Conservation (phyloP, 257 asterid genomes). For the Petunia axillaris region DNA sequence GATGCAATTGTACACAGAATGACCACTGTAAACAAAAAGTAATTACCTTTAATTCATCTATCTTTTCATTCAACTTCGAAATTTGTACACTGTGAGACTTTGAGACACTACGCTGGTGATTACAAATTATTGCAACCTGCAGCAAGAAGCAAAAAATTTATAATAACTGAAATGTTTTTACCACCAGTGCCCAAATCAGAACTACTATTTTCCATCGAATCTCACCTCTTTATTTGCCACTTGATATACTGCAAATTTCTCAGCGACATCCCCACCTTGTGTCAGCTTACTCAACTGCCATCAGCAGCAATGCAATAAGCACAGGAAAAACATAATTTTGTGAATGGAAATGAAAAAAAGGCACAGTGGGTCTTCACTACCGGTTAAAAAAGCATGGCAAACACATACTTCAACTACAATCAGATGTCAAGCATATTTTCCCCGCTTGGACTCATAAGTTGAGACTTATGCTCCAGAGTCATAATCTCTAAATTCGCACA, state of each 20-base stretch:
- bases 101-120: conserved; percentile 91
- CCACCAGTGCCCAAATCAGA: neutral
- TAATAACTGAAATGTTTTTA: neutral
- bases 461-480: conserved; percentile 3
- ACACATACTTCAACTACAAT: neutral
- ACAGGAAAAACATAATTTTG: conserved; percentile 17
- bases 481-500: neutral
- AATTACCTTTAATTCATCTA: conserved; percentile 82
- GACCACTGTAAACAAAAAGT: conserved; percentile 7
- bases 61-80: conserved; percentile 75
- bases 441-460: neutral
- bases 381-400: neutral
- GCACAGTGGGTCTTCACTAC: conserved; percentile 5
- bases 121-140: conserved; percentile 98
- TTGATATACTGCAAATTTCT: conserved; percentile 69
- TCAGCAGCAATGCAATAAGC: conserved; percentile 29
- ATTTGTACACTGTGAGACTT: conserved; percentile 89
- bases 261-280: conserved; percentile 65
- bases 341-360: conserved; percentile 14
- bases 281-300: conserved; percentile 74
- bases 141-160: conserved; percentile 15
- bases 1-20: neutral
- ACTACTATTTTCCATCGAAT: conserved; percentile 9
- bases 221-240: conserved; percentile 92
- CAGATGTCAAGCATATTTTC: neutral